Conservation (phyloP, 306 rosid genomes). For the Lathyrus oleraceus region DNA sequence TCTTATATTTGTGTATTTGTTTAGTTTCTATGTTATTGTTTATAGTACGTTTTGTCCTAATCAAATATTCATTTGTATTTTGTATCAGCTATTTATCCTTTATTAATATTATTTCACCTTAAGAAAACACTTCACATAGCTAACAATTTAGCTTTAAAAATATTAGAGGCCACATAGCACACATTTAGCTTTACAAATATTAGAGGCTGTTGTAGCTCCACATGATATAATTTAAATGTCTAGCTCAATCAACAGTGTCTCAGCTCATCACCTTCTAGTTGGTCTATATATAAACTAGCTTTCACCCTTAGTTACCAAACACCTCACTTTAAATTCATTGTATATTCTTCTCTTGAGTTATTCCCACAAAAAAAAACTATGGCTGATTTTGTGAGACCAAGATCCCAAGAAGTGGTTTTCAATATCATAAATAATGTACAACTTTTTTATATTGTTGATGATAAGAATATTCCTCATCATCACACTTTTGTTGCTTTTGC, state of each 20-base stretch:
- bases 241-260: neutral
- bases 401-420: neutral
- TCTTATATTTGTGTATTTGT: too few species aligned
- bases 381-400: neutral
- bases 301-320: neutral
- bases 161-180: too few species aligned
- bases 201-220: neutral
- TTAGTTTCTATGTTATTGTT: too few species aligned
- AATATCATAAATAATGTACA: neutral
- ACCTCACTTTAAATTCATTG: neutral
- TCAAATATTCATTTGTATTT: too few species aligned
- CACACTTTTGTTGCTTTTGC: slow-evolving; percentile 2
- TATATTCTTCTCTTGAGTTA: too few species aligned
- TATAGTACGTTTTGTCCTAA: too few species aligned
- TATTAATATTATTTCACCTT: too few species aligned
- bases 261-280: neutral
- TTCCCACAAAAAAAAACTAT: neutral
- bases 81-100: too few species aligned
- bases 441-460: neutral
- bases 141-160: too few species aligned
- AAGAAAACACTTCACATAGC: too few species aligned
- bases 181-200: neutral
- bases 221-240: too few species aligned
- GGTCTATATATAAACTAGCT: neutral
- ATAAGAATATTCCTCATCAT: neutral